These are phyloP conservation scores for Candida oleophila DNA, from an alignment of 805 yeast genomes.

Conservation along the genomic window DNA sequence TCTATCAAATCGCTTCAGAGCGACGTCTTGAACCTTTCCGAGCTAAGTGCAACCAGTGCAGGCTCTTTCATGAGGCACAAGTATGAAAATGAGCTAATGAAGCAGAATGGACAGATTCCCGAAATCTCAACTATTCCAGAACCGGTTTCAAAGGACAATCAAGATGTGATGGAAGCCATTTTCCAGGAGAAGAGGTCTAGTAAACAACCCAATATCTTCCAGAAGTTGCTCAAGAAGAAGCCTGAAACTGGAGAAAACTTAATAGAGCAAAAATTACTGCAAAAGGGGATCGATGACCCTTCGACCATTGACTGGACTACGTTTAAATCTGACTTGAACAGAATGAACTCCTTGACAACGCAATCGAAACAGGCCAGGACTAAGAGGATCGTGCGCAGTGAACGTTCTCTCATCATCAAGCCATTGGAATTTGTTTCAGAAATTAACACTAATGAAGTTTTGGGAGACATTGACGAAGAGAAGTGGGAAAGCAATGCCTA, in stretches of 20 bases:
- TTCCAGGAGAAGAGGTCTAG: conserved; percentile 42
- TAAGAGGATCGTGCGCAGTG: conserved; percentile 48
- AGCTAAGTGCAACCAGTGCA: conserved; percentile 86
- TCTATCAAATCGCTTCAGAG: conserved; percentile 43
- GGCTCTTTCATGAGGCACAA: conserved; percentile 80
- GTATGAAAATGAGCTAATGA: conserved; percentile 35
- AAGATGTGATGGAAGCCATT: conserved; percentile 36
- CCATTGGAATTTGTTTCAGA: conserved; percentile 44
- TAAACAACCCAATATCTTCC: conserved; percentile 46
- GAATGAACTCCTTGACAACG: conserved; percentile 68
- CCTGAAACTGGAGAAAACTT: conserved; percentile 25
- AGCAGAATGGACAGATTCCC: neutral
- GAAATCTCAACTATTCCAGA: conserved; percentile 7
- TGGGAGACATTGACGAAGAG: conserved; percentile 14
- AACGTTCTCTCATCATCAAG: conserved; percentile 36
- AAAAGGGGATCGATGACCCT: conserved; percentile 26
- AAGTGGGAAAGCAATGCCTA: conserved; percentile 11
- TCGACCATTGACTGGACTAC: conserved; percentile 31
- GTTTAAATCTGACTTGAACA: conserved; percentile 57
- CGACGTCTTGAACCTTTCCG: conserved; percentile 53
- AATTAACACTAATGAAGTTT: conserved; percentile 40
- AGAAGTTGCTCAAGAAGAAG: conserved; percentile 38
- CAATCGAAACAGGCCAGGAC: conserved; percentile 72
- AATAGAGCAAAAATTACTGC: conserved; percentile 18
- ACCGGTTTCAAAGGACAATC: conserved; percentile 8